Percentiles rank a stretch among this genome's conserved stretches.
phyloP scores from a whole-genome alignment of 805 yeast species.

The Candida ponderosae region DNA sequence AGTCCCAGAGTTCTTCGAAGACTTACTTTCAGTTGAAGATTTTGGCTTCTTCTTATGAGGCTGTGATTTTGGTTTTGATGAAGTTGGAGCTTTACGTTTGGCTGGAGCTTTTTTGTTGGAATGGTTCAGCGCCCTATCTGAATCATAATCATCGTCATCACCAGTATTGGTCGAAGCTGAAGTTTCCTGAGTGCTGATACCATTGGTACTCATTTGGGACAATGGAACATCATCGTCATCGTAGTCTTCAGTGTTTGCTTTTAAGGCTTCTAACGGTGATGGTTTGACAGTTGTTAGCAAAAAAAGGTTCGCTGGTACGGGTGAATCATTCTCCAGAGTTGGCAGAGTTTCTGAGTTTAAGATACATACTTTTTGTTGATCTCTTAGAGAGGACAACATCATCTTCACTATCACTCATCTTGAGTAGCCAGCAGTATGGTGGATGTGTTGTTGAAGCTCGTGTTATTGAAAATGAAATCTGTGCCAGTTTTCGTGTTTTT shows the following conservation, averaged over 20 bases:
- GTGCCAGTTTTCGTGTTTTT: too few species aligned
- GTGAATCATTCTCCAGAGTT: too few species aligned
- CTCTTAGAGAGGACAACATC: slow-evolving; percentile 20
- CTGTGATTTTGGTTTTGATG: slow-evolving; percentile 7
- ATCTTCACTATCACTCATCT: slow-evolving; percentile 24
- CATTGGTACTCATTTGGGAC: slow-evolving; percentile 2
- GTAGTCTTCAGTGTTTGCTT: slow-evolving; percentile 2
- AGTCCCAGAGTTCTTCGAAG: slow-evolving; percentile 6
- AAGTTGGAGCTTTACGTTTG: slow-evolving; percentile 5
- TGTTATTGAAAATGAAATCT: too few species aligned
- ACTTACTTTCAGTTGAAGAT: slow-evolving; percentile 12
- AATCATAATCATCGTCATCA: slow-evolving; percentile 16
- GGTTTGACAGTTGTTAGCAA: too few species aligned
- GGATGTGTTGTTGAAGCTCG: too few species aligned
- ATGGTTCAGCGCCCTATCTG: slow-evolving; percentile 15
- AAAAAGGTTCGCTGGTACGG: too few species aligned
- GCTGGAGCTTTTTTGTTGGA: slow-evolving; percentile 5
- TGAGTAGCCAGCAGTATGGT: too few species aligned
- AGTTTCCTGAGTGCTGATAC: neutral
- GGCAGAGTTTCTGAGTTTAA: too few species aligned
- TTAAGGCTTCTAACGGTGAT: too few species aligned
- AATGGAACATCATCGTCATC: slow-evolving; percentile 18
- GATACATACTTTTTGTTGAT: slow-evolving; percentile 12
- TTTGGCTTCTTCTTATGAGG: slow-evolving; percentile 17
- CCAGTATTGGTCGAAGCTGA: slow-evolving; percentile 8